Evolutionary conservation across 1,284 basidiomycete species (phyloP).

Genomic region (Apiotrichum gamsii): DNA sequence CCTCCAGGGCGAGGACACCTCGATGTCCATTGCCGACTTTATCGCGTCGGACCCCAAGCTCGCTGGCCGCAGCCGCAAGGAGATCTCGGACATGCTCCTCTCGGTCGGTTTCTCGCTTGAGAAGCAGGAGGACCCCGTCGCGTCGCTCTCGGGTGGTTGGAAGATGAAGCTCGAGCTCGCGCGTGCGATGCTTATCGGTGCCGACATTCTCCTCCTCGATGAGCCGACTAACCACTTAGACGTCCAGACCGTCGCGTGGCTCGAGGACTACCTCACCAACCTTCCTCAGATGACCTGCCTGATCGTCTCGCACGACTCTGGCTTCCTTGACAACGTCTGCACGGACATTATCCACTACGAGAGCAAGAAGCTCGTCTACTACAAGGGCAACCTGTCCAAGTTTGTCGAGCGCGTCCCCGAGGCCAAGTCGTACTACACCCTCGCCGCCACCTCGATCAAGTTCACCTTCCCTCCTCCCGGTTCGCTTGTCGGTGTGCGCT

Average conservation of each 20-base stretch:
- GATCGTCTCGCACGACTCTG: conserved; percentile 96
- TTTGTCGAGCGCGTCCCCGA: conserved; percentile 91
- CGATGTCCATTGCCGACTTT: conserved; percentile 76
- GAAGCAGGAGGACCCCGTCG: conserved; percentile 78
- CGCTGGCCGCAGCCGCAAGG: conserved; percentile 55
- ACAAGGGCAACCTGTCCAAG: conserved; percentile 84
- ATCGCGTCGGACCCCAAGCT: conserved; percentile 60
- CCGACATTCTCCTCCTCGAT: conserved; percentile 77
- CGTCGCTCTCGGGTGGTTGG: conserved; percentile 94
- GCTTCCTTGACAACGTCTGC: conserved; percentile 93
- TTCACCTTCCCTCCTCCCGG: conserved; percentile 96
- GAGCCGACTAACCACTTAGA: conserved; percentile 60
- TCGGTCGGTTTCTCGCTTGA: conserved; percentile 89
- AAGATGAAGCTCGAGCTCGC: conserved; percentile 92
- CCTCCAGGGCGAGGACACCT: conserved; percentile 84
- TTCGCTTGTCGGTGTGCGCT: conserved; percentile 93
- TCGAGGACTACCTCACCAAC: conserved; percentile 79
- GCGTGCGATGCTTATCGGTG: conserved; percentile 93
- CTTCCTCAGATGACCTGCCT: conserved; percentile 83
- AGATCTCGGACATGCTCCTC: conserved; percentile 68
- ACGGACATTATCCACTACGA: conserved; percentile 98
- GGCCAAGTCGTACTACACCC: conserved; percentile 94
- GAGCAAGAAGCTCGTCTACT: conserved; percentile 92
- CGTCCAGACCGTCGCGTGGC: conserved; percentile 83
- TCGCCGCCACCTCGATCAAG: conserved; percentile 89